Conservation (phyloP, 805 yeast species). For the Kazachstania africana region DNA sequence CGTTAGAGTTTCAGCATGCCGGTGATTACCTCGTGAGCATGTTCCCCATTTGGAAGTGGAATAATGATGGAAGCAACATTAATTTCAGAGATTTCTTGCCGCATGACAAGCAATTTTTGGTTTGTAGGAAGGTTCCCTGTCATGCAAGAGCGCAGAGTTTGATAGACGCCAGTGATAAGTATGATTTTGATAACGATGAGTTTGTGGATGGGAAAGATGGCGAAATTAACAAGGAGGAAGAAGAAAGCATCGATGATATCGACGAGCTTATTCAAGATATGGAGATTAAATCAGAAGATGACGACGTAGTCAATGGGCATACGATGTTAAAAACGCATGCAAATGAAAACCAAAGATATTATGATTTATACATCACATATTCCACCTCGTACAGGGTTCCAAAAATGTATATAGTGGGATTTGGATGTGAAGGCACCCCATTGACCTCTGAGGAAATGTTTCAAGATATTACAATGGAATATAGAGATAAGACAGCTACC, state of each 20-base stretch:
- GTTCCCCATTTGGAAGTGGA: constrained; percentile 97
- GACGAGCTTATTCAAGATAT: constrained; percentile 19
- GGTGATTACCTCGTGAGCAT: constrained; percentile 86
- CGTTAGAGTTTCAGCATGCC: constrained; percentile 88
- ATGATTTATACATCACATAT: constrained; percentile 83
- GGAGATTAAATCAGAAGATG: constrained; percentile 19
- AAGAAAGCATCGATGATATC: constrained; percentile 11
- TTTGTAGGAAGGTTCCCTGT: constrained; percentile 85
- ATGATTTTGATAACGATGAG: constrained; percentile 31
- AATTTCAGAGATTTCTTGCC: constrained; percentile 56
- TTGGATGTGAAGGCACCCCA: constrained; percentile 72
- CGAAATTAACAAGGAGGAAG: neutral
- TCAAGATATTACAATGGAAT: constrained; percentile 85
- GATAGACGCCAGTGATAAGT: constrained; percentile 4
- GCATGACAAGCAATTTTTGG: constrained; percentile 70
- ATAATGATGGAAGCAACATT: constrained; percentile 35
- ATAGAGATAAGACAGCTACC: constrained; percentile 91
- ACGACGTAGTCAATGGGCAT: constrained; percentile 21
- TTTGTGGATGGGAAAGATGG: constrained; percentile 21
- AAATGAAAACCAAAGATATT: constrained; percentile 44
- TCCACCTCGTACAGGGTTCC: constrained; percentile 95
- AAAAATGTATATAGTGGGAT: constrained; percentile 84
- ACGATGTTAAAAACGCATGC: constrained; percentile 9
- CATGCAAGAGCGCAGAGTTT: constrained; percentile 52
- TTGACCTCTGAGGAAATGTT: constrained; percentile 83